phyloP scores from a whole-genome alignment of 129 eudicot genomes.

The Glebionis coronaria region DNA sequence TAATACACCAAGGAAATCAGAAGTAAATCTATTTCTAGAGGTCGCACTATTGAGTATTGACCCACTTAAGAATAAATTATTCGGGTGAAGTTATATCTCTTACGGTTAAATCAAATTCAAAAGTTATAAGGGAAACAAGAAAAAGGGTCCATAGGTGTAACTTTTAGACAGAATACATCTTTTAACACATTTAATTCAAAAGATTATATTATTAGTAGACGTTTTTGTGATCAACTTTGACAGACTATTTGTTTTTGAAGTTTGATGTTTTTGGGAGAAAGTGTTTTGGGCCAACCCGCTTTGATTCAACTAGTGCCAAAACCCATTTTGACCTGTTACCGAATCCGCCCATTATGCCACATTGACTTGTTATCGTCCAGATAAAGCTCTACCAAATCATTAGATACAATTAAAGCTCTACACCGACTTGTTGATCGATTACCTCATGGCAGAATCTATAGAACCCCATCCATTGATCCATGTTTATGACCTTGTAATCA shows the following conservation, averaged over 20 bases:
- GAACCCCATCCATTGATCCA: conserved; percentile 98
- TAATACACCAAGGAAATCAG: not conserved
- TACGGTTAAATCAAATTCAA: not conserved
- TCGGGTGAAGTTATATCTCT: not conserved
- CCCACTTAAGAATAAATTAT: not conserved
- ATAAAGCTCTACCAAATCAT: not conserved
- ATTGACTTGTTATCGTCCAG: not conserved
- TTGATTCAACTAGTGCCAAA: not conserved
- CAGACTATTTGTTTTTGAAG: not conserved
- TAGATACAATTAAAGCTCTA: not conserved
- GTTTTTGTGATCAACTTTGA: not conserved
- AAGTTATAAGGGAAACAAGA: not conserved
- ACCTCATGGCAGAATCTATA: conserved; percentile 92
- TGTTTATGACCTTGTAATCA: conserved; percentile 94
- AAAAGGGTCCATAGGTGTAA: not conserved
- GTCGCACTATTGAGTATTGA: not conserved
- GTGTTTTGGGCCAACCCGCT: not conserved
- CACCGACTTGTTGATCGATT: conserved; percentile 7
- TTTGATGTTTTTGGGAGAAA: not conserved
- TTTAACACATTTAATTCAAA: not conserved
- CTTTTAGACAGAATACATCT: not conserved
- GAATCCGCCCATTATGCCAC: not conserved
- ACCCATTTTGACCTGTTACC: too few species aligned
- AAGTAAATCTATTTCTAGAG: not conserved
- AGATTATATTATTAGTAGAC: not conserved